Evolutionary conservation across 2,329 filamentous ascomycete genomes (phyloP).

Genomic region (Biscogniauxia mediterranea): DNA sequence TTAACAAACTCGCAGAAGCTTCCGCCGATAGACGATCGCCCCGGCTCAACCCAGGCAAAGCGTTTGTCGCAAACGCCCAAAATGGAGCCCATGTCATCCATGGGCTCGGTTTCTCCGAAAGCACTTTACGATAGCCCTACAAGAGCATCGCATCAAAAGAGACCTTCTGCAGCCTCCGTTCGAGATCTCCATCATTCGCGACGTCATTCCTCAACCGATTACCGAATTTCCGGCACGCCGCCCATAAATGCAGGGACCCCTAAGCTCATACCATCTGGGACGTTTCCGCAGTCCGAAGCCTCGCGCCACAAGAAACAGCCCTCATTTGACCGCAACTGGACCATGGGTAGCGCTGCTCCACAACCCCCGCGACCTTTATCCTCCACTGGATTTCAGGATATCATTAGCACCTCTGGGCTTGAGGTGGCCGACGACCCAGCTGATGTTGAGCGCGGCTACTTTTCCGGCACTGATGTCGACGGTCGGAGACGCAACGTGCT

Average conservation of each 20-base stretch:
- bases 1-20: conserved; percentile 49
- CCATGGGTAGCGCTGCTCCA: conserved; percentile 51
- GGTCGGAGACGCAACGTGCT: conserved; percentile 70
- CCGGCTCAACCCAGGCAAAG: conserved; percentile 46
- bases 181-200: conserved; percentile 80
- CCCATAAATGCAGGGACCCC: conserved; percentile 36
- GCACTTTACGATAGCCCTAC: conserved; percentile 44
- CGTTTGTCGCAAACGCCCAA: conserved; percentile 54
- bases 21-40: conserved; percentile 42
- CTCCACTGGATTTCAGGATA: conserved; percentile 50
- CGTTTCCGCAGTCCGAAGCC: conserved; percentile 40
- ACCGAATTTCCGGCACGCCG: conserved; percentile 45
- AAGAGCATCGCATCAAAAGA: conserved; percentile 50
- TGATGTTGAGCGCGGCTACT: conserved; percentile 86
- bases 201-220: conserved; percentile 84
- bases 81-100: conserved; percentile 43
- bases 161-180: conserved; percentile 78
- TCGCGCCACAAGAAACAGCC: conserved; percentile 60
- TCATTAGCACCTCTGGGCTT: conserved; percentile 37
- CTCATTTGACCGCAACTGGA: conserved; percentile 71
- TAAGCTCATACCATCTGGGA: conserved; percentile 43
- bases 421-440: conserved; percentile 44
- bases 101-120: conserved; percentile 41
- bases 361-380: conserved; percentile 48
- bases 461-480: conserved; percentile 85